Evolutionary conservation across 257 asterid genomes (phyloP).

Genomic region (Capsicum chinense): DNA sequence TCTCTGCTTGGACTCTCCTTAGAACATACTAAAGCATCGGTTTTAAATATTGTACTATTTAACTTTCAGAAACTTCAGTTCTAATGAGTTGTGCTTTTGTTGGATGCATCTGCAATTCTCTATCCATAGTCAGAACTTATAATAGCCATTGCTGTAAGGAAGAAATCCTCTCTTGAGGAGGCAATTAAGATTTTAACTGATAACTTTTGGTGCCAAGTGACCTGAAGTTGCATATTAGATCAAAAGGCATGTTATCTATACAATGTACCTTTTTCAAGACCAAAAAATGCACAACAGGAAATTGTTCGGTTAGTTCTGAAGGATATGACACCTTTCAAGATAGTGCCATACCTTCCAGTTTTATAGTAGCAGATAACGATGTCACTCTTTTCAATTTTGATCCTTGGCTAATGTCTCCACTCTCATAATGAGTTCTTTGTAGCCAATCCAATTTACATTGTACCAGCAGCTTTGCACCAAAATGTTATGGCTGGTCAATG

Average conservation of each 20-base stretch:
- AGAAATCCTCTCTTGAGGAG: slow-evolving; percentile 65
- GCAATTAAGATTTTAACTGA: slow-evolving; percentile 65
- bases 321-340: slow-evolving; percentile 5
- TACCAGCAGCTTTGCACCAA: too few relatives aligned
- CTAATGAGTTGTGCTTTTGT: too few relatives aligned
- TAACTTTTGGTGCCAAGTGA: slow-evolving; percentile 46
- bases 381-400: background rate
- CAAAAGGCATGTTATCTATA: slow-evolving; percentile 42
- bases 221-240: slow-evolving; percentile 51
- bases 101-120: too few relatives aligned
- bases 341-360: background rate
- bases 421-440: background rate
- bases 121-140: slow-evolving; percentile 35
- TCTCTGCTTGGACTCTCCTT: slow-evolving; percentile 62
- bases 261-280: slow-evolving; percentile 38
- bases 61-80: slow-evolving; percentile 2
- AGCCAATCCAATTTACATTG: background rate
- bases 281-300: slow-evolving; percentile 31
- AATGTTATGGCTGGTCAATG: background rate
- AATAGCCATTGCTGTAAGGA: slow-evolving; percentile 65
- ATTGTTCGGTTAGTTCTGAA: slow-evolving; percentile 5
- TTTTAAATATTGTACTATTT: slow-evolving; percentile 72
- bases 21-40: slow-evolving; percentile 78
- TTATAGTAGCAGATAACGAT: background rate
- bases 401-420: slow-evolving; percentile 15